Evolutionary conservation across 2,329 filamentous ascomycete genomes (phyloP).

Genomic region (Camillea tinctor): DNA sequence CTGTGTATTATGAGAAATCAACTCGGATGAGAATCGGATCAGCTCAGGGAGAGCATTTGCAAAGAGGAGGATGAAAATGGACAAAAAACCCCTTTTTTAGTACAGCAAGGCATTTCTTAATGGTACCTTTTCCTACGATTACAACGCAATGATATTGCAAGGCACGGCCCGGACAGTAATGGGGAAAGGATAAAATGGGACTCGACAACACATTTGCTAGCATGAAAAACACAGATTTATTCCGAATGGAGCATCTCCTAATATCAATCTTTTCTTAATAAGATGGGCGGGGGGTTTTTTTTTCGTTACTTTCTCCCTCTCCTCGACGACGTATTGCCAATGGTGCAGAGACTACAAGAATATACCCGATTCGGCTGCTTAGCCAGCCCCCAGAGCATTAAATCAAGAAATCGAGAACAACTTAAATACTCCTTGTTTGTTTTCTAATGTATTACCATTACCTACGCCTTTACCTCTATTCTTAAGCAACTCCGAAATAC

Average conservation of each 20-base stretch:
- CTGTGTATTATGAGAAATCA: constrained; percentile 19
- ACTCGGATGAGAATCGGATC: background rate
- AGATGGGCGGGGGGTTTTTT: background rate
- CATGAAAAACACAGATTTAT: background rate
- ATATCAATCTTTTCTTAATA: background rate
- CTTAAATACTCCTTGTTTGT: background rate
- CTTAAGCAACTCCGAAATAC: too few relatives aligned
- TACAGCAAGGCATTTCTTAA: constrained; percentile 3
- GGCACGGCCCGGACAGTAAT: background rate
- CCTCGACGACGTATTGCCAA: background rate
- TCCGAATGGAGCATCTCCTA: background rate
- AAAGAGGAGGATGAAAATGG: constrained; percentile 10
- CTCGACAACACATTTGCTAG: background rate
- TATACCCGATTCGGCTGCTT: background rate
- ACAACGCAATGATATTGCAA: background rate
- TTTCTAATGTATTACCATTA: background rate
- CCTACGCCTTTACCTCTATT: too few relatives aligned
- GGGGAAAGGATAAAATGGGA: background rate
- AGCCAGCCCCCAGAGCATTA: background rate
- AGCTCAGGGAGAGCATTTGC: constrained; percentile 8
- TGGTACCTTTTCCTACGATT: background rate
- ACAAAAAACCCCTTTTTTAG: constrained; percentile 11
- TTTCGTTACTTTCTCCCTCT: background rate
- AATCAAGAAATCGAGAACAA: background rate
- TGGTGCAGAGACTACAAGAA: background rate